phyloP scores from a whole-genome alignment of 352 stramenopile species.

The Phytophthora quininea region DNA sequence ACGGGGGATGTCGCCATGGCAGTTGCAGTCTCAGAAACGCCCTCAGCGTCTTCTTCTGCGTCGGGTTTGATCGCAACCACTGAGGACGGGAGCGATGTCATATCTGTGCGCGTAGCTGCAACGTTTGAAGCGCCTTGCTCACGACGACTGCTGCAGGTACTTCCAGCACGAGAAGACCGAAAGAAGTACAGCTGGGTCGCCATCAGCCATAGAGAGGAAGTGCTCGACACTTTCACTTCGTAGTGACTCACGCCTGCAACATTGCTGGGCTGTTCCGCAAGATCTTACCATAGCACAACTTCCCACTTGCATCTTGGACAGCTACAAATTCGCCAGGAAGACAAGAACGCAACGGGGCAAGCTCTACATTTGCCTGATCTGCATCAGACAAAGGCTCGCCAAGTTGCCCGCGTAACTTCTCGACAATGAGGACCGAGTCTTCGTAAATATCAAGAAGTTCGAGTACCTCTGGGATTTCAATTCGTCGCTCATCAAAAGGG shows the following conservation, averaged over 20 bases:
- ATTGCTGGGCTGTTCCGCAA: constrained; percentile 47
- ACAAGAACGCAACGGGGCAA: constrained; percentile 72
- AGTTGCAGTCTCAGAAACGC: constrained; percentile 12
- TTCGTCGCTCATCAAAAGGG: constrained; percentile 61
- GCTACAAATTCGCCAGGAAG: constrained; percentile 73
- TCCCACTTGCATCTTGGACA: constrained; percentile 45
- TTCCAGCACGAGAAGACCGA: constrained; percentile 49
- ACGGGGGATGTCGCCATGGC: neutral
- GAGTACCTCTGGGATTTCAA: constrained; percentile 54
- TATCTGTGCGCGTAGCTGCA: constrained; percentile 3
- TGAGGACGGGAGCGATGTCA: constrained; percentile 21
- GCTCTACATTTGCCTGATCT: constrained; percentile 55
- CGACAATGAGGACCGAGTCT: constrained; percentile 60
- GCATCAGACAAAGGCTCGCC: constrained; percentile 56
- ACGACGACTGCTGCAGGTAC: neutral
- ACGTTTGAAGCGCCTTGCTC: neutral
- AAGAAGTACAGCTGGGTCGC: constrained; percentile 81
- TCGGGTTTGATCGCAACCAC: constrained; percentile 30
- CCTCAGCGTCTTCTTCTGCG: constrained; percentile 12
- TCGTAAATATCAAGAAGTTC: constrained; percentile 73
- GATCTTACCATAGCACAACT: constrained; percentile 69
- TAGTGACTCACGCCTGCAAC: constrained; percentile 53
- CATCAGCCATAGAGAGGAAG: constrained; percentile 41
- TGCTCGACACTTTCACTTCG: constrained; percentile 64
- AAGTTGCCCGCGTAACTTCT: constrained; percentile 68